Percentiles rank a stretch among this genome's conserved stretches.
Conservation (phyloP, 2,329 filamentous ascomycete species). For the Microcera coccophila region DNA sequence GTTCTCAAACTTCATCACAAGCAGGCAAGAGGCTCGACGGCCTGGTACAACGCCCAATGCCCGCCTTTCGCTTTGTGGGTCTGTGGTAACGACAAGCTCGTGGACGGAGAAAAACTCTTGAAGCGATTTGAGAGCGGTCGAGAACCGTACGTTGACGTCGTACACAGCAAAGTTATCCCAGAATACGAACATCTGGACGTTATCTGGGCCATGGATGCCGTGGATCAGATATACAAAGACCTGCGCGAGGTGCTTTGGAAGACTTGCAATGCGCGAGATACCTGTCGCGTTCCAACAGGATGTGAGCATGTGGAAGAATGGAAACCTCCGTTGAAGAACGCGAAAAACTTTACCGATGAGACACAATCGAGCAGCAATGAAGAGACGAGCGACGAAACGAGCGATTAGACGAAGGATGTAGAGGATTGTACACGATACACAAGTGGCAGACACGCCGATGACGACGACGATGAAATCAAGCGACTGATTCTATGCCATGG, state of each 20-base stretch:
- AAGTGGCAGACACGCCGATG: too few species aligned
- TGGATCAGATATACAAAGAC: conserved; percentile 78
- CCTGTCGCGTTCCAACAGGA: conserved; percentile 61
- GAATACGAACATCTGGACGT: conserved; percentile 94
- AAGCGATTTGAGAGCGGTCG: conserved; percentile 69
- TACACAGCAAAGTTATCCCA: conserved; percentile 77
- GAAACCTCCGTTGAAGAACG: conserved; percentile 18
- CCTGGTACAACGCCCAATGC: conserved; percentile 78
- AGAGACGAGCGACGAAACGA: conserved; percentile 5
- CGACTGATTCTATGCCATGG: too few species aligned
- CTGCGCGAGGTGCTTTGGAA: conserved; percentile 80
- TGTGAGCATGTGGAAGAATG: conserved; percentile 52
- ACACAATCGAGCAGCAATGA: conserved; percentile 23
- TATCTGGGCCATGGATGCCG: conserved; percentile 87
- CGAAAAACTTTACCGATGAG: conserved; percentile 12
- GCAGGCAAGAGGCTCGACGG: conserved; percentile 49
- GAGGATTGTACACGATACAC: not conserved
- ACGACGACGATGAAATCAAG: too few species aligned
- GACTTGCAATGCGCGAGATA: conserved; percentile 55
- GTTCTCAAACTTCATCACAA: conserved; percentile 33
- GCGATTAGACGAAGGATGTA: conserved; percentile 8
- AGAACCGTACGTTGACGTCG: conserved; percentile 76
- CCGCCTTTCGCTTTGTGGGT: conserved; percentile 90
- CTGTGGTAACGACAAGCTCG: conserved; percentile 75
- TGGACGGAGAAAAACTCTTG: conserved; percentile 74